phyloP scores from a whole-genome alignment of 2,329 filamentous ascomycete genomes.

The Chaetomium sp. region DNA sequence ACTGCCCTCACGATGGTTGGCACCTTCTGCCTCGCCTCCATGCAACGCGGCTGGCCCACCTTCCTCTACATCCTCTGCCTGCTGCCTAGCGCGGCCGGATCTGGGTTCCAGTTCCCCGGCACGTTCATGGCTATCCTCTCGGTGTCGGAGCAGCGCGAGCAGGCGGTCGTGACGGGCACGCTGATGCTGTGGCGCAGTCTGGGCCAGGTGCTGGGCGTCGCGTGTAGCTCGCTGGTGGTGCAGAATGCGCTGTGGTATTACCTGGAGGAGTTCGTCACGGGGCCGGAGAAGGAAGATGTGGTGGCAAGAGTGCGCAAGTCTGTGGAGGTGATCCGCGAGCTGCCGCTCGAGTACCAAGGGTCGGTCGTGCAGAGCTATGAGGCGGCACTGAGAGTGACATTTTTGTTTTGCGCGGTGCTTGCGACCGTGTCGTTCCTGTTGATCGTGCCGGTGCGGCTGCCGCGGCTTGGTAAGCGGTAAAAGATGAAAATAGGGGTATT shows the following conservation, averaged over 20 bases:
- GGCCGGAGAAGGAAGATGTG: constrained; percentile 50
- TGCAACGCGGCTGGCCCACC: constrained; percentile 47
- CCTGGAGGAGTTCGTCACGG: constrained; percentile 52
- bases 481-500: neutral
- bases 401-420: constrained; percentile 38
- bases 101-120: constrained; percentile 59
- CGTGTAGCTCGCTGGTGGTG: constrained; percentile 62
- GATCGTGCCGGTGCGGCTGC: constrained; percentile 47
- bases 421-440: constrained; percentile 43
- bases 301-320: constrained; percentile 46
- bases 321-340: constrained; percentile 45
- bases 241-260: constrained; percentile 62
- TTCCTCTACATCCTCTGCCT: constrained; percentile 50
- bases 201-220: constrained; percentile 68
- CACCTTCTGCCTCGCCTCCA: constrained; percentile 40
- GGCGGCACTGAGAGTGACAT: constrained; percentile 42
- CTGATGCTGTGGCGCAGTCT: constrained; percentile 64
- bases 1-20: constrained; percentile 43
- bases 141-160: constrained; percentile 51
- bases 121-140: constrained; percentile 59
- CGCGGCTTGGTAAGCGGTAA: constrained; percentile 43
- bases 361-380: constrained; percentile 53
- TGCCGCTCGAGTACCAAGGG: constrained; percentile 41
- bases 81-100: constrained; percentile 49
- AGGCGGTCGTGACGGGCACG: constrained; percentile 64